Conservation (phyloP, 1,284 basidiomycete genomes). For the Puccinia novopanici region DNA sequence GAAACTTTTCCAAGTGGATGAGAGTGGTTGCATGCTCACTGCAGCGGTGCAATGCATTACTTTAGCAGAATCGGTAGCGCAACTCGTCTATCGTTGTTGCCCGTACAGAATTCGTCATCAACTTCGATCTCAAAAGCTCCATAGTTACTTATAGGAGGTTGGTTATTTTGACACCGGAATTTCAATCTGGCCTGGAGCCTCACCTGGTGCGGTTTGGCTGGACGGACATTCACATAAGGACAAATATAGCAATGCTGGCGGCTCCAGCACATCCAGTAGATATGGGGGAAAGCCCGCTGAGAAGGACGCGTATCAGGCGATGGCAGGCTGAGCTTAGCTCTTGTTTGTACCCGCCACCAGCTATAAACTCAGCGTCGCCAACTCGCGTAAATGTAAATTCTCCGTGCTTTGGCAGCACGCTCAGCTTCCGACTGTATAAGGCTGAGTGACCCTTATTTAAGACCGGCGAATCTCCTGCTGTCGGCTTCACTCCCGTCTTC, state of each 20-base stretch:
- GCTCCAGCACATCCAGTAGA: background rate
- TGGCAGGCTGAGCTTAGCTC: background rate
- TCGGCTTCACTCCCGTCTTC: background rate
- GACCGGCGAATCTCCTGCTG: background rate
- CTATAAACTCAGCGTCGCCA: conserved; percentile 5
- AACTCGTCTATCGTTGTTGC: background rate
- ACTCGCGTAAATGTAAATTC: background rate
- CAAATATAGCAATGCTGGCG: background rate
- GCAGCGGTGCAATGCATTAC: background rate
- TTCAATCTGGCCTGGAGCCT: background rate
- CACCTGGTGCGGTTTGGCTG: background rate
- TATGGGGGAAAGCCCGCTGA: background rate
- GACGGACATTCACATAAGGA: background rate
- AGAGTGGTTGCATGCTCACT: background rate
- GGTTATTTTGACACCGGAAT: background rate
- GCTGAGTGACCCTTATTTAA: background rate
- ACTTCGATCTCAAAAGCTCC: background rate
- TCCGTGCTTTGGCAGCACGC: background rate
- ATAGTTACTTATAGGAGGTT: too few relatives aligned
- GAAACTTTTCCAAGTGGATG: background rate
- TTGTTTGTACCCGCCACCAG: conserved; percentile 10
- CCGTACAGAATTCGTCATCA: background rate
- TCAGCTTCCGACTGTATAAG: background rate
- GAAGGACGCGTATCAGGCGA: background rate
- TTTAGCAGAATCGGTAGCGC: background rate